Evolutionary conservation across 2,329 filamentous ascomycete genomes (phyloP), one percentile per base, ranked within the genome.

Genomic region (Talaromyces sp.): DNA sequence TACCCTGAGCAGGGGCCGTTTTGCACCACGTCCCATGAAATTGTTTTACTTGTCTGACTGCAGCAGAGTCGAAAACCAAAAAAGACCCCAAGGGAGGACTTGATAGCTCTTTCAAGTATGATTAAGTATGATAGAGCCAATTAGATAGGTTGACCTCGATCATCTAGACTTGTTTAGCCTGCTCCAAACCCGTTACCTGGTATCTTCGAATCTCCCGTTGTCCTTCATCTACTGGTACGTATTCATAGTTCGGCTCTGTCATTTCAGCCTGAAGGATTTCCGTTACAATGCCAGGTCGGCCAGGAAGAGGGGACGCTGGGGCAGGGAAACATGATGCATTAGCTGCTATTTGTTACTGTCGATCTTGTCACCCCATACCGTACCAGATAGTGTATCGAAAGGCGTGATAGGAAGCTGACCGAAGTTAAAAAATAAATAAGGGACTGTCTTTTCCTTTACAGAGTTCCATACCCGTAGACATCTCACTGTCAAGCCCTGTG

Each of bases 271-370:
- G 22, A 56, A 15, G 2, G 52, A 56, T 56, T 56, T 22, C 33
- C 5, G n/a, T 56, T 56, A 56, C 52, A 56, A 56, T 56, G 31
- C 33, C 33, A 56, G 39, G 33, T 33, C 31, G 8, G 50, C 33
- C n/a, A 39, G 31, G 33, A 56, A 56, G 50, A 54, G 33, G 52
- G 52, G 52, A 52, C 9, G 3, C 27, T 54, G 50, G 50, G 31
- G 50, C 50, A 54, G 27, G 3, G 49, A 33, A 54, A 22, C 33
- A 37, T 33, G n/a, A 56, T 56, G 52, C 33, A 37, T 56, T 56
- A 56, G 52, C 52, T 56, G 52, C 52, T 25, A 56, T 56, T 56
- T 39, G 52, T 33, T 56, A 56, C 52, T 56, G 52, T 56, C 52
- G 52, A 56, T 56, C 52, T 56, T 56, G 52, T 56, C 52, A 56